Conservation (phyloP, 257 asterid species). For the Salvia rosmarinus region DNA sequence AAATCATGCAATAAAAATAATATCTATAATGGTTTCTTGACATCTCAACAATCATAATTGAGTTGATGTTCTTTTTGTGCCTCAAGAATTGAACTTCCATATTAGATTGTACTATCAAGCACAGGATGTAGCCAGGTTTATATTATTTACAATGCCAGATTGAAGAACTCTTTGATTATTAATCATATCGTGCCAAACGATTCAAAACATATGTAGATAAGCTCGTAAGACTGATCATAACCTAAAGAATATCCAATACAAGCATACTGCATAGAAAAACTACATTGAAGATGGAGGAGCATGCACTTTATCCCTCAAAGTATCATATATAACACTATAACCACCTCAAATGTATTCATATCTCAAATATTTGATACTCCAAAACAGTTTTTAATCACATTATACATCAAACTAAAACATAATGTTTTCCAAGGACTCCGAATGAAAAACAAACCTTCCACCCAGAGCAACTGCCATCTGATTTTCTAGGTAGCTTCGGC, state of each 20-base stretch:
- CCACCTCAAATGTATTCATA: neutral
- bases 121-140: too few relatives aligned
- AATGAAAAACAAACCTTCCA: constrained; percentile 68
- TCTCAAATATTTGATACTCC: neutral
- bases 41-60: neutral
- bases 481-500: constrained; percentile 96
- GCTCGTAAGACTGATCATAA: neutral
- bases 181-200: neutral
- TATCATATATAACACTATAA: neutral
- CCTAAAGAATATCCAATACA: neutral
- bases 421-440: neutral
- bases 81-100: neutral
- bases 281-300: neutral
- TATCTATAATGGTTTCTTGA: neutral
- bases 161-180: neutral
- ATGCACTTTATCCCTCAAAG: neutral
- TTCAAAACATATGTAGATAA: neutral
- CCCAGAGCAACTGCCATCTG: constrained; percentile 99
- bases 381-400: constrained; percentile 3
- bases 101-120: neutral
- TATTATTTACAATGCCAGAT: neutral
- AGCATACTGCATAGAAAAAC: neutral
- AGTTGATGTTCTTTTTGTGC: neutral
- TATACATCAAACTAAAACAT: neutral
- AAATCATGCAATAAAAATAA: neutral